Evolutionary conservation across 345 rosid genomes (phyloP).

Genomic region (Lepidium sativum): DNA sequence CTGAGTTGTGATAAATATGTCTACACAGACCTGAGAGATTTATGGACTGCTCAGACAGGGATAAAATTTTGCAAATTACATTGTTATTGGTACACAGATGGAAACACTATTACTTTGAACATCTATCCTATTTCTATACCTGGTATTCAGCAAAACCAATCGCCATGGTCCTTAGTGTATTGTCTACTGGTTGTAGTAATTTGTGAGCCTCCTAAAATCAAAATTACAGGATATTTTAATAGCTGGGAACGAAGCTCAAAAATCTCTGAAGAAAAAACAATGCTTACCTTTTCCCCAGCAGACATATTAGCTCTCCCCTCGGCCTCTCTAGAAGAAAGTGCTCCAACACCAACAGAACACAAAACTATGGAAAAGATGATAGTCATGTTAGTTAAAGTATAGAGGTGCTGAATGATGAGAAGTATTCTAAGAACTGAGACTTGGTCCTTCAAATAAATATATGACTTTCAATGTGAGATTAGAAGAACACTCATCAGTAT

Average conservation of each 20-base stretch:
- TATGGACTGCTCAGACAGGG: background rate
- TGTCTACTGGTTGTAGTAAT: slow-evolving; percentile 80
- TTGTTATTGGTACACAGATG: background rate
- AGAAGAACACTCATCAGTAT: background rate
- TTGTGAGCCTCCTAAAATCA: slow-evolving; percentile 75
- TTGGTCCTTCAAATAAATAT: background rate
- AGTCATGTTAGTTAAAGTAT: background rate
- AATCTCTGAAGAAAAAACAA: background rate
- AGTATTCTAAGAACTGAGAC: background rate
- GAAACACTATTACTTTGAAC: background rate
- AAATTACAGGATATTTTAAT: slow-evolving; percentile 1
- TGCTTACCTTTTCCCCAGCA: slow-evolving; percentile 72
- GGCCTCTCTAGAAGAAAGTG: slow-evolving; percentile 88
- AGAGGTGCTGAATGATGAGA: background rate
- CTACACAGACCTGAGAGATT: slow-evolving; percentile 73
- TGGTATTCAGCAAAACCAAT: slow-evolving; percentile 92
- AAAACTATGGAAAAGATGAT: slow-evolving; percentile 40
- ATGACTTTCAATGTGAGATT: background rate
- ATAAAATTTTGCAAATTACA: background rate
- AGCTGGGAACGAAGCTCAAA: background rate
- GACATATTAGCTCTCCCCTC: slow-evolving; percentile 83
- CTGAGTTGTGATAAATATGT: slow-evolving; percentile 75
- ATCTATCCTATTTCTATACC: slow-evolving; percentile 31
- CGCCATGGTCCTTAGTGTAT: slow-evolving; percentile 77
- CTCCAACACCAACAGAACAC: slow-evolving; percentile 85